Conservation (phyloP, 73 alveolate genomes). For the Paramecium sexaurelia region DNA sequence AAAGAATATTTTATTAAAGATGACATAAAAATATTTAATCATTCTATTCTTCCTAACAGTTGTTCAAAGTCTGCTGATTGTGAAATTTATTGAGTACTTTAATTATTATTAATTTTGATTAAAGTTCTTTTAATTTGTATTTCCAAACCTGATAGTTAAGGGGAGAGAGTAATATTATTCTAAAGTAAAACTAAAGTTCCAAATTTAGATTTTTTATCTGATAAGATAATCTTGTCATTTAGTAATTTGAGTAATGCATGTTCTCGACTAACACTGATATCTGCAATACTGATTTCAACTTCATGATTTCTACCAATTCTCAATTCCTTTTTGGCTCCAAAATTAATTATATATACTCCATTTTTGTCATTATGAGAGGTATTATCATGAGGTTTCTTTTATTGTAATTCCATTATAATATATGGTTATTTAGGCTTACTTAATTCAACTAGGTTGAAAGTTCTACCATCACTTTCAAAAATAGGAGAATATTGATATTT, state of each 20-base stretch:
- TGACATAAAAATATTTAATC: not conserved
- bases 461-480: conserved; percentile 57
- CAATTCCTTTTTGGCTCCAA: conserved; percentile 18
- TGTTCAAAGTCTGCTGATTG: not conserved
- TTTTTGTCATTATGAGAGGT: not conserved
- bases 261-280: conserved; percentile 82
- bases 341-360: conserved; percentile 13
- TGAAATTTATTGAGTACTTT: not conserved
- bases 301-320: conserved; percentile 81
- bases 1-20: no score
- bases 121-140: conserved; percentile 10
- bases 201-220: conserved; percentile 84
- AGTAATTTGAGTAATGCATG: conserved; percentile 73
- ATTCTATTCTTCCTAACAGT: not conserved
- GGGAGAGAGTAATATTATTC: not conserved
- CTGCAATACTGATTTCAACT: conserved; percentile 80
- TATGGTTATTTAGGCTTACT: conserved; percentile 6
- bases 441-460: conserved; percentile 5
- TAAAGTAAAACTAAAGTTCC: conserved; percentile 83
- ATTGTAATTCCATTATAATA: conserved; percentile 26
- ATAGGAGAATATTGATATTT: conserved; percentile 77
- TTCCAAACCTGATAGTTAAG: not conserved
- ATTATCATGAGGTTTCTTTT: not conserved
- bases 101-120: not conserved
- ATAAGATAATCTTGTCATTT: conserved; percentile 64